Evolutionary conservation across 2,329 filamentous ascomycete genomes (phyloP), one percentile per base, ranked within the genome.

Genomic region (Biscogniauxia sp.): DNA sequence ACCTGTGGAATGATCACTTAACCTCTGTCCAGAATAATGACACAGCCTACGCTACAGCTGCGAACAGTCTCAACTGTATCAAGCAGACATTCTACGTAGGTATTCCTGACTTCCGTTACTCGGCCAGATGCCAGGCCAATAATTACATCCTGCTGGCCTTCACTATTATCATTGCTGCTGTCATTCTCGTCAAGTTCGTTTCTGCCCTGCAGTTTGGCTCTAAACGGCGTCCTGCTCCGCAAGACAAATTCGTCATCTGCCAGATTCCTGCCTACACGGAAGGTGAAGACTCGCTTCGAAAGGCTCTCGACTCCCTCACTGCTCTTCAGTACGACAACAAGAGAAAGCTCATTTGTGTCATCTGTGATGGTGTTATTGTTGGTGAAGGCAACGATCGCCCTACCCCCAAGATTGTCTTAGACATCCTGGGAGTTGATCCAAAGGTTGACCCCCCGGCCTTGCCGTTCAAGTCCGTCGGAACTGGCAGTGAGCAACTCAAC

Each of bases 191-290:
- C 77, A 99, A 98, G 77, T 99, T 99, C 79, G 75, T 99, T 71
- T 88, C 95, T 56, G 95, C 95, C 13, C 83, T 99, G 51, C 95
- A 97, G 71, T 91, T 99, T 62, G 93, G 94, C 53, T 93, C 93
- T 5, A 97, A 97, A 79, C 87, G 91, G 61, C 88, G 92, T 19
- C 95, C 95, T 2, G 84, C 90, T 5, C 90, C 93, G 45, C 95
- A 98, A 76, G 95, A 99, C 77, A 99, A 98, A 74, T 99, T 99
- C 70, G 93, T 99, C 69, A 98, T 99, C 67, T 98, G 95, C 77
- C 93, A 97, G 76, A 93, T 99, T 32, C 95, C 95, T 9, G 95
- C 95, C 5, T 99, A 99, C 73, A 99, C 95, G 0, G 95, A 99
- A 80, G 95, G 93, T 69, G 95, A 99, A 80, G 95, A 99, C 70